Base-by-base conservation (phyloP, 2,329 filamentous ascomycete species). In the Fusarium sp. region DNA sequence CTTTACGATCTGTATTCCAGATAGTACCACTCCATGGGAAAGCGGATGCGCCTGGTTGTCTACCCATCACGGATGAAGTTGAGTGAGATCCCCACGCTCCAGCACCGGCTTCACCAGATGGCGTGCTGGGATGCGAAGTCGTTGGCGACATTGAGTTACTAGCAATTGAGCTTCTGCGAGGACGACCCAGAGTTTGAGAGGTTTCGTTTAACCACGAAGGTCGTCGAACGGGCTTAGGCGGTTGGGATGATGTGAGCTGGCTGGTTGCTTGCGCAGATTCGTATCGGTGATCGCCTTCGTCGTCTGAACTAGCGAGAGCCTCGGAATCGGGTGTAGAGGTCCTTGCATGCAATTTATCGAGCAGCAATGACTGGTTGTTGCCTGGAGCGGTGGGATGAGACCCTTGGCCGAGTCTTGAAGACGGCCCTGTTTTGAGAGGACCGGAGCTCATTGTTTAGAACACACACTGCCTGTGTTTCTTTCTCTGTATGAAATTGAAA, bases 271-370 rank as follows among this genome's bases (percentile, higher is more conserved):
- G 84, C 68, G 81, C 81, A 74, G 77, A 79, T 60, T 86, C 87
- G 71, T 88, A 84, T 71, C 87, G 85, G 77, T 89, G 85, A 65
- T 97, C 92, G 60, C 84, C 86, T 79, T 99, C 96, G 79, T 98
- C 96, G 79, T 98, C 96, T 14, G 94, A 98, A 71, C 95, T 98
- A 54, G 92, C 94, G 63, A 98, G 84, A 53, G 93, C 95, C 78
- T 98, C 95, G 6, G 94, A 98, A 77, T 98, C 96, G 23, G 95
- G 95, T 2, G 95, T 98, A 10, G 93, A 94, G 56, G 92, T 91
- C 74, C 94, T 89, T 58, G 90, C 86, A 75, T 92, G 91, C 51
- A 91, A 85, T 78, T 94, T 96, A 52, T 95, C 93, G 34, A 93
- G 84, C 49, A 93, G 82, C 41, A 90, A 83, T 41, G 89, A 88